phyloP scores from a whole-genome alignment of 1,139 yeast species.

The Maudiozyma humilis region DNA sequence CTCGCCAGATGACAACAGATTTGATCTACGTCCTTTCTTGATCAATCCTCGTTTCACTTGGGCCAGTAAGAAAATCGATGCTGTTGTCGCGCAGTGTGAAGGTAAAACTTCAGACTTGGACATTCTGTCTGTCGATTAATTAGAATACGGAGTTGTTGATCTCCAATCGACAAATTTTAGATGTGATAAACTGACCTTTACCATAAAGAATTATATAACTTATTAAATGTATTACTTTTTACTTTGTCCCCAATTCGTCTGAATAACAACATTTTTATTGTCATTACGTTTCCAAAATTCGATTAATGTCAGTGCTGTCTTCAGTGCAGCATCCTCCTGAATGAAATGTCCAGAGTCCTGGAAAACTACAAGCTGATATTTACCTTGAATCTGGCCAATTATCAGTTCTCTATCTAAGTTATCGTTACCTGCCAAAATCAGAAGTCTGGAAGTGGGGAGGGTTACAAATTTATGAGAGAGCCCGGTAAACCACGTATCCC shows the following conservation, averaged over 20 bases:
- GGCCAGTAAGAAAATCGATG: constrained; percentile 84
- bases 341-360: constrained; percentile 81
- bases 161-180: background rate
- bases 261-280: constrained; percentile 30
- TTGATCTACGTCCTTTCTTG: constrained; percentile 87
- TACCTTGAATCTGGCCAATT: constrained; percentile 96
- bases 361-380: constrained; percentile 80
- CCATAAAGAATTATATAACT: background rate
- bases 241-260: constrained; percentile 33
- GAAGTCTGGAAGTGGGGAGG: constrained; percentile 54
- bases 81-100: constrained; percentile 50
- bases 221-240: background rate
- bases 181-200: no score
- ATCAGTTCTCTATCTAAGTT: constrained; percentile 74
- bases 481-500: constrained; percentile 76
- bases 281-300: constrained; percentile 50
- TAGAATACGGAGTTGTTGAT: no score
- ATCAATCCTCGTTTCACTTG: constrained; percentile 86
- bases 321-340: constrained; percentile 79
- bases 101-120: constrained; percentile 32
- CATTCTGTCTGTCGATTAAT: constrained; percentile 38
- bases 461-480: constrained; percentile 57
- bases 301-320: constrained; percentile 50
- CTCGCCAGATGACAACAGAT: constrained; percentile 95
- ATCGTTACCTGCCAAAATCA: constrained; percentile 86